Evolutionary conservation across 225 moss, liverwort and hornwort species (phyloP).

Genomic region (Physcomitrium patens): DNA sequence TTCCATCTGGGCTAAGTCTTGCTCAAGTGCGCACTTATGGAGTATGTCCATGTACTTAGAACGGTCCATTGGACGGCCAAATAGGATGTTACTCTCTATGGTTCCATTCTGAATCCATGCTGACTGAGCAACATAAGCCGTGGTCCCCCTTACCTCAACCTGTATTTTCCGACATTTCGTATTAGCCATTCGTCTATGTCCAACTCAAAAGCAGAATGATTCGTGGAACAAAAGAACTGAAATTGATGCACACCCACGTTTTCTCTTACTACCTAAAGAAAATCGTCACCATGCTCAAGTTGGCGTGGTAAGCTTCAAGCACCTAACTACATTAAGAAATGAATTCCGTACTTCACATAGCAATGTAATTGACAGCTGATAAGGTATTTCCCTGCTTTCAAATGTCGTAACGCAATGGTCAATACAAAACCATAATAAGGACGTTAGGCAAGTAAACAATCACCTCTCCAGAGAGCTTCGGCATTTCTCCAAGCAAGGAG

Average conservation of each 20-base stretch:
- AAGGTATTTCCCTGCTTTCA: not conserved
- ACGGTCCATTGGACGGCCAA: slow-evolving; percentile 68
- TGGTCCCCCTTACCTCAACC: slow-evolving; percentile 73
- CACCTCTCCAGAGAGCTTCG: slow-evolving; percentile 78
- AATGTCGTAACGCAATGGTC: not conserved
- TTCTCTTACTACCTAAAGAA: not conserved
- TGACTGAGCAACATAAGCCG: slow-evolving; percentile 88
- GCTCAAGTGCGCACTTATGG: slow-evolving; percentile 64
- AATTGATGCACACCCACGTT: not conserved
- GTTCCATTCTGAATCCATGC: slow-evolving; percentile 96
- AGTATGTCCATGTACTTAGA: slow-evolving; percentile 59
- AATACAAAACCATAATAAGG: slow-evolving; percentile 1
- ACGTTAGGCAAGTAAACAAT: not conserved
- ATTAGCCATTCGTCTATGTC: slow-evolving; percentile 9
- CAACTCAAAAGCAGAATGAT: not conserved
- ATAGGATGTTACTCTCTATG: slow-evolving; percentile 85
- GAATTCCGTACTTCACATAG: slow-evolving; percentile 11
- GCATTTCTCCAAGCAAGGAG: slow-evolving; percentile 86
- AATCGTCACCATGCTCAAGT: not conserved
- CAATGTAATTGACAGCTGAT: not conserved
- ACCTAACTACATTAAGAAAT: not conserved
- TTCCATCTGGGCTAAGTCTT: slow-evolving; percentile 80
- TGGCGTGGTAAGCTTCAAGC: slow-evolving; percentile 4
- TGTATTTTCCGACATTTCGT: slow-evolving; percentile 33
- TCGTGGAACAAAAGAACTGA: not conserved